phyloP scores from a whole-genome alignment of 306 rosid species.

The Lathyrus tuberosus region DNA sequence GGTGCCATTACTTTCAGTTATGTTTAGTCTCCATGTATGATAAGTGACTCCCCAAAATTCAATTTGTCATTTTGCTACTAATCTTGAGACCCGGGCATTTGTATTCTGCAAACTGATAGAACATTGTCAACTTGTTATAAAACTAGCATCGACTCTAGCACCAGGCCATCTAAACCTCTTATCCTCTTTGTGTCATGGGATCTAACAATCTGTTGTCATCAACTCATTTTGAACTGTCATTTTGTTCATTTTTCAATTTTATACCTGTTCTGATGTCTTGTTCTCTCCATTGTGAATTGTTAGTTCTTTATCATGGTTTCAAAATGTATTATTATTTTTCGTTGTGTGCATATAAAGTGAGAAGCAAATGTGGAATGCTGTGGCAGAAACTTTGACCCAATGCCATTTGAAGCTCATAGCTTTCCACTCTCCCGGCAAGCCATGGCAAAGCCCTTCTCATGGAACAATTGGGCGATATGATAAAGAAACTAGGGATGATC shows the following conservation, averaged over 20 bases:
- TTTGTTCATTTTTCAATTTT: neutral
- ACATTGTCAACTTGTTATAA: neutral
- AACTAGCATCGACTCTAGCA: neutral
- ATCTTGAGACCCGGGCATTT: neutral
- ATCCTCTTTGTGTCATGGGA: neutral
- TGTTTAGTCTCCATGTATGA: constrained; percentile 19
- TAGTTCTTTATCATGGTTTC: neutral
- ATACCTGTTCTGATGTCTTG: neutral
- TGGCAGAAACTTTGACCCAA: neutral
- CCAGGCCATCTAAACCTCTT: neutral
- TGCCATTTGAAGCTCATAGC: neutral
- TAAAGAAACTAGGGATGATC: neutral
- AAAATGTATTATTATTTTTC: neutral
- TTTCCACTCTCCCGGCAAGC: neutral
- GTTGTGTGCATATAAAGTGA: neutral
- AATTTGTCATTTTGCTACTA: constrained; percentile 1
- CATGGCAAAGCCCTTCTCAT: neutral
- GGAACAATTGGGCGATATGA: neutral
- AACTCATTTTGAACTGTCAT: constrained; percentile 6
- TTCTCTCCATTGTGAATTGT: neutral
- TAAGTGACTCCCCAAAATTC: neutral
- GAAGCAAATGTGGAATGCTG: neutral
- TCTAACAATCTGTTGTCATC: neutral
- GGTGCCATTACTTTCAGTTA: neutral
- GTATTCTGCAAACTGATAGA: neutral